Evolutionary conservation across 768 basidiomycete species (phyloP).

Genomic region (Lentinula boryana): DNA sequence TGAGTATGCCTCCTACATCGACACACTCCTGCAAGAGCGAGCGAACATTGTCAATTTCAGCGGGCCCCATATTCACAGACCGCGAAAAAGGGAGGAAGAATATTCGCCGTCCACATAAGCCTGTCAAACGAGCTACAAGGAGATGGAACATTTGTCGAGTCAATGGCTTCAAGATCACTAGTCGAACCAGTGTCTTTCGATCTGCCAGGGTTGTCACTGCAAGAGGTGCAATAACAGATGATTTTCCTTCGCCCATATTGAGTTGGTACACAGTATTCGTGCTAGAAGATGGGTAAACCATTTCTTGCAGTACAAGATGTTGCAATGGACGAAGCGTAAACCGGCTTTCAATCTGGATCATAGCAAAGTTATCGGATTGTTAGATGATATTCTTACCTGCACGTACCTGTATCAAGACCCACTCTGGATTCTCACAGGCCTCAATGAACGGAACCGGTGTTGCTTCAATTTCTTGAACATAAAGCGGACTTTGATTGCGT

Average conservation of each 20-base stretch:
- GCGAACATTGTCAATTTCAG: conserved; percentile 15
- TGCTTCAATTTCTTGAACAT: background rate
- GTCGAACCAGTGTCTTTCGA: conserved; percentile 35
- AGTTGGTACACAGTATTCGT: conserved; percentile 39
- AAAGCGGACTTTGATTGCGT: background rate
- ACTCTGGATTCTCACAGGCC: conserved; percentile 24
- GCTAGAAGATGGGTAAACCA: conserved; percentile 33
- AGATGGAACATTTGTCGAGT: conserved; percentile 42
- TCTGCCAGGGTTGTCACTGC: conserved; percentile 33
- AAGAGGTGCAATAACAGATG: conserved; percentile 46
- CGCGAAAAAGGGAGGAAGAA: conserved; percentile 49
- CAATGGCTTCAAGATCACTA: conserved; percentile 46
- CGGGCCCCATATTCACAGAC: conserved; percentile 16
- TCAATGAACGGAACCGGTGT: conserved; percentile 2
- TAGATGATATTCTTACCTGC: too few species aligned
- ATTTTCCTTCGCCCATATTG: conserved; percentile 58
- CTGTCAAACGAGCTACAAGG: conserved; percentile 35
- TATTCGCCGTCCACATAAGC: conserved; percentile 39
- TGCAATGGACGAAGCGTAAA: conserved; percentile 39
- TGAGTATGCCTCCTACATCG: too few species aligned
- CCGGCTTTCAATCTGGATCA: conserved; percentile 35
- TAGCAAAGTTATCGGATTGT: too few species aligned
- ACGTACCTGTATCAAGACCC: conserved; percentile 38
- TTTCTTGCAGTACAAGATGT: conserved; percentile 32
- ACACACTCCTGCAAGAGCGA: too few species aligned